Percentiles rank a stretch among this genome's conserved stretches.
phyloP scores from a whole-genome alignment of 495 filamentous ascomycete genomes.

The Tuber microsphaerosporum region DNA sequence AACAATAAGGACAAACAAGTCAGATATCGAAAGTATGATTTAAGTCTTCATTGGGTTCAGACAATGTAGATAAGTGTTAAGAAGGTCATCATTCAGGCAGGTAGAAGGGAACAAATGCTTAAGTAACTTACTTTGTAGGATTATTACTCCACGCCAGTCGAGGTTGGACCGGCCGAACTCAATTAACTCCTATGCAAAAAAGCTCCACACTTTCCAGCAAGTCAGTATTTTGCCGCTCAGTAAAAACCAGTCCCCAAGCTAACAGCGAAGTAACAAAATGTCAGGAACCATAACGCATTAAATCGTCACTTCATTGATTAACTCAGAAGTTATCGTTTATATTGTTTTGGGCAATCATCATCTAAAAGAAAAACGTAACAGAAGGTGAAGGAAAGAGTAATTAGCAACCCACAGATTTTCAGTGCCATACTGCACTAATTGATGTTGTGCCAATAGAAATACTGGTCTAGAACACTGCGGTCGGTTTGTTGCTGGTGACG shows the following conservation, averaged over 20 bases:
- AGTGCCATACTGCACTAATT: background rate
- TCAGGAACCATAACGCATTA: conserved; percentile 40
- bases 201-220: background rate
- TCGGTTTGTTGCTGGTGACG: background rate
- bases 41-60: conserved; percentile 35
- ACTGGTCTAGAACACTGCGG: background rate
- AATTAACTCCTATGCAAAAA: background rate
- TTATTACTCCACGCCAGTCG: conserved; percentile 10
- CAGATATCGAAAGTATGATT: conserved; percentile 30
- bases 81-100: conserved; percentile 29
- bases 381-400: conserved; percentile 1
- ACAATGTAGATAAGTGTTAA: conserved; percentile 39
- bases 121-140: background rate
- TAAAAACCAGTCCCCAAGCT: background rate
- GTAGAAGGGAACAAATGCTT: background rate
- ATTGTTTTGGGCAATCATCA: conserved; percentile 37
- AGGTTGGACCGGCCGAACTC: background rate
- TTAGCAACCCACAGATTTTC: conserved; percentile 2
- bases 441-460: background rate
- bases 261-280: conserved; percentile 9
- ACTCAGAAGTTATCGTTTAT: conserved; percentile 37
- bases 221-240: background rate
- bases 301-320: conserved; percentile 31
- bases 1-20: conserved; percentile 13
- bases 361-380: conserved; percentile 17